A percentile compares a stretch with the other conserved stretches of the same genome.
Conservation (phyloP, 768 basidiomycete species). For the Auricularia cornea region DNA sequence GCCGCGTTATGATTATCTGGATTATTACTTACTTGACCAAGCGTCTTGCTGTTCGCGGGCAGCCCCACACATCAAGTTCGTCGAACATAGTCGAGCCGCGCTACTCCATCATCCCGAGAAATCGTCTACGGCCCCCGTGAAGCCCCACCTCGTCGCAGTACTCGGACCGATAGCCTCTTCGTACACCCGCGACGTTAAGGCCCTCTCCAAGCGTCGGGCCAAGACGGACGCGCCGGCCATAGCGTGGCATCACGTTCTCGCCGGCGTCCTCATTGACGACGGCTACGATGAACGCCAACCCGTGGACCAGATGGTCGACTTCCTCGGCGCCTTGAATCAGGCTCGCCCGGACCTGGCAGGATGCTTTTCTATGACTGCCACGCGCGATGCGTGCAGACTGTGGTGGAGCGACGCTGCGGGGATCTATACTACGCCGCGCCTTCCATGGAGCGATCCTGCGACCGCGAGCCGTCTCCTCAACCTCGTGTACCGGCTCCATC, state of each 20-base stretch:
- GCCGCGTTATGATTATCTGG: too few relatives aligned
- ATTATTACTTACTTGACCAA: too few relatives aligned
- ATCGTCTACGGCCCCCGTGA: background rate
- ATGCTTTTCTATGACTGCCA: background rate
- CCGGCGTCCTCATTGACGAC: background rate
- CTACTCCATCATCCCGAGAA: background rate
- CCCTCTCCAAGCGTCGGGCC: too few relatives aligned
- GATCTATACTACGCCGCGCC: background rate
- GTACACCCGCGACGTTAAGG: background rate
- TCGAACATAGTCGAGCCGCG: background rate
- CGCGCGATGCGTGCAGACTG: background rate
- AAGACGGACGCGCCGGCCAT: background rate
- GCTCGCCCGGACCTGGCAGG: background rate
- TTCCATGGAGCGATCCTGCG: background rate
- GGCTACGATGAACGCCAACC: background rate
- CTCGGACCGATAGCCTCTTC: background rate
- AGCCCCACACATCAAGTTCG: background rate
- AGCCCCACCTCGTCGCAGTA: background rate
- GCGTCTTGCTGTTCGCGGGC: too few relatives aligned
- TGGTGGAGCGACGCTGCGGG: background rate
- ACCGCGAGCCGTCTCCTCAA: background rate
- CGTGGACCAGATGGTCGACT: background rate
- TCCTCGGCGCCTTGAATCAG: background rate
- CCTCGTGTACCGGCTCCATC: background rate
- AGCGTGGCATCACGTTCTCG: background rate